Evolutionary conservation across 139 green algal species (phyloP), one percentile per base, ranked within the genome.

Genomic region (Auxenochlorella pyrenoidosa): DNA sequence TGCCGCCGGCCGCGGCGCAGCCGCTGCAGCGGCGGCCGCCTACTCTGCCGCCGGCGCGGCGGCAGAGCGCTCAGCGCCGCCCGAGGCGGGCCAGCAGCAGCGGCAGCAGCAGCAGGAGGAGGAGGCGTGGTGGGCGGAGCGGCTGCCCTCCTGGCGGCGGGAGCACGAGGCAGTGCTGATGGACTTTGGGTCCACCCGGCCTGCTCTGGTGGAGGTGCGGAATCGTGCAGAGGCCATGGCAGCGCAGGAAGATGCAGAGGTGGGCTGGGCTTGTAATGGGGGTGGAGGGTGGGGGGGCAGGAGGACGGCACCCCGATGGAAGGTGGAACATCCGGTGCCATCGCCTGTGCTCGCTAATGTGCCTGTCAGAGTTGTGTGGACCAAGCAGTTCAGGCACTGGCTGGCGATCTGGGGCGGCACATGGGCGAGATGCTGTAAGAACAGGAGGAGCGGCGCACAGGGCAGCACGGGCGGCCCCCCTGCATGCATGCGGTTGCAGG

Each of bases 131-230:
- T 90, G 80, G 78, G 34, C n/a, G 40, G 41, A 19, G 34, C 41
- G 63, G 32, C 68, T 78, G 77, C 26, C 32, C 19, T n/a, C 32
- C 0, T 85, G 80, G 82, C 66, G 32, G 66, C 43, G 16, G 43
- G 43, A 28, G 34, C 78, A 81, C 40, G 80, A 95, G 75, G 88
- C 88, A 22, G 90, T 94, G 79, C 77, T 94, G 24, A 93, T 93
- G 91, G 96, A 99, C 86, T 98, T 99, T 92, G 96, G 97, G 43
- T 97, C 92, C 41, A 88, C 92, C 0, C 73, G 86, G 36, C 63
- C 86, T 5, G 90, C 92, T 8, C 41, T 26, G 1, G 71, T 93
- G 5, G n/a, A 87, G 5, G 85, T 99, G 12, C 30, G 47, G 36
- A 94, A 75, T 32, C 89, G 96, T 32, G 47, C 59, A 40, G 83